Evolutionary conservation across 2,329 filamentous ascomycete genomes (phyloP), one percentile per base, ranked within the genome.

Genomic region (Amauroascus verrucosus): DNA sequence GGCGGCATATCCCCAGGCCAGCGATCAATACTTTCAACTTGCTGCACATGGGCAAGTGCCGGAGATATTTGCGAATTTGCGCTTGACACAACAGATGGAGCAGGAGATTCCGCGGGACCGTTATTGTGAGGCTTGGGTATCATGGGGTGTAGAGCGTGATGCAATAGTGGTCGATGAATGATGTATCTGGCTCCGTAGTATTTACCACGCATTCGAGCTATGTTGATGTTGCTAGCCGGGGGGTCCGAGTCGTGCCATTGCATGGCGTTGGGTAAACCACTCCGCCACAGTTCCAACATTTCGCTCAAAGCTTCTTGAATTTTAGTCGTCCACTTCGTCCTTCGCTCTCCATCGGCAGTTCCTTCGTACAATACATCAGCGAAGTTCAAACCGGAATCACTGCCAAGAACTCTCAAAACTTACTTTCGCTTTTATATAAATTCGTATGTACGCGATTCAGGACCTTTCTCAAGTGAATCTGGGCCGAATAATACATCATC

Each of bases 141-240:
- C 58, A 64, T 61, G 13, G 73, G 70, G 50, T 82, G 77, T 1
- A 83, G 72, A 1, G 77, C 78, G 53, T 80, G 76, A 60, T 80
- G 78, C 18, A 85, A 68, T 56, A 91, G 88, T 0, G 87, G 88
- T 22, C 93, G 81, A 65, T 93, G 86, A 24, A 91, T 90, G 64
- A 97, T 90, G 57, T 94, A 89, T 59, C 85, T 81, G 0, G 88
- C 90, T 18, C 93, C 93, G 75, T 91, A 97, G 68, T 93, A 97
- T 67, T 98, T 97, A 13, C 87, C 93, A 40, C 91, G 83, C 57
- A 97, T 75, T 20, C 93, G 81, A 30, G 91, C 91, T 11, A 81
- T 76, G 14, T 96, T 81, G 56, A 97, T 89, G 47, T 95, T 83
- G 0, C 64, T 67, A 0, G 89, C 80, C 1, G 88, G 88, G 3